phyloP scores from a whole-genome alignment of 2,329 filamentous ascomycete genomes.

The Curvularia verruculosa region DNA sequence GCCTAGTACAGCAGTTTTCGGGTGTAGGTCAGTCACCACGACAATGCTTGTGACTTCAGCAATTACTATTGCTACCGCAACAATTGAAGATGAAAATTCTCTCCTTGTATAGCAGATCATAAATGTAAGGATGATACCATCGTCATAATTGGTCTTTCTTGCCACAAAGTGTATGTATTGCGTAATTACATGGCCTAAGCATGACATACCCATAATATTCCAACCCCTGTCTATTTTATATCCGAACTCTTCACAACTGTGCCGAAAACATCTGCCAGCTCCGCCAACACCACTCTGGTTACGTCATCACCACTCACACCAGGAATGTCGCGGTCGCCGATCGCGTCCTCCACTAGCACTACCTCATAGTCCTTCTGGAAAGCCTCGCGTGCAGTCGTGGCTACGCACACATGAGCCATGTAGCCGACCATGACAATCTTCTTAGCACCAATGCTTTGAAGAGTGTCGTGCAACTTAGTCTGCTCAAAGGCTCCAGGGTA shows the following conservation, averaged over 20 bases:
- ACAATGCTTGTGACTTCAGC: not conserved
- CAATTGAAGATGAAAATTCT: not conserved
- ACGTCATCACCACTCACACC: slow-evolving; percentile 63
- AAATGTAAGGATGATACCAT: not conserved
- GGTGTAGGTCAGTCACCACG: not conserved
- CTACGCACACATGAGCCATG: slow-evolving; percentile 70
- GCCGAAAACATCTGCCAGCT: slow-evolving; percentile 68
- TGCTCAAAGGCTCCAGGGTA: slow-evolving; percentile 65
- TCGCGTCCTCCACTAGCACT: slow-evolving; percentile 64
- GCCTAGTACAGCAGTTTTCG: not conserved
- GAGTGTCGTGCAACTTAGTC: slow-evolving; percentile 63
- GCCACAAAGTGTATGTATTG: not conserved
- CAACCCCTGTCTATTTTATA: slow-evolving; percentile 44
- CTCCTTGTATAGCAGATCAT: not conserved
- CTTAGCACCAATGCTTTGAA: slow-evolving; percentile 58
- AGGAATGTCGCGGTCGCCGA: slow-evolving; percentile 71
- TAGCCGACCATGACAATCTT: slow-evolving; percentile 69
- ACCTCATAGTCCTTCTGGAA: slow-evolving; percentile 68
- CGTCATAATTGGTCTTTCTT: not conserved
- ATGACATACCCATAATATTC: not conserved
- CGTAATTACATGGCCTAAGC: not conserved
- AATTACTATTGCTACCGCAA: not conserved
- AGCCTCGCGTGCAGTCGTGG: slow-evolving; percentile 67
- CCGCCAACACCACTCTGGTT: slow-evolving; percentile 56
- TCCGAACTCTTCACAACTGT: slow-evolving; percentile 62